Evolutionary conservation across 306 rosid species (phyloP).

Genomic region (Dryas drummondii): DNA sequence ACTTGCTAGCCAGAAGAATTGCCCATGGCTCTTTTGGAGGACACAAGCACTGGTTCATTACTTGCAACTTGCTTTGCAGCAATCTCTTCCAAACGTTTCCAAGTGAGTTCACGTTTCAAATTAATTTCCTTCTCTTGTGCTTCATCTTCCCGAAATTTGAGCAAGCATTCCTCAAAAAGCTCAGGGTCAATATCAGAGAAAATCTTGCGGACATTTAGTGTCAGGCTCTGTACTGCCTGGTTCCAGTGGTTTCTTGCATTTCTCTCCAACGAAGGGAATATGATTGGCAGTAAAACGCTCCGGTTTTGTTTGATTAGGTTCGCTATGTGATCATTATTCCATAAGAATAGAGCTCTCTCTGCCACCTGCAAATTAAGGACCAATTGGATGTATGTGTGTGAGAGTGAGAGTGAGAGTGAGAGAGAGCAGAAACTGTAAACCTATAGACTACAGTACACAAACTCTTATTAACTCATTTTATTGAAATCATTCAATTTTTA

Average conservation of each 20-base stretch:
- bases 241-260: conserved; percentile 86
- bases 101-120: conserved; percentile 57
- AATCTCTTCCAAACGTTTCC: conserved; percentile 90
- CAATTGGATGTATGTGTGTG: neutral
- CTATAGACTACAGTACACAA: neutral
- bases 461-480: neutral
- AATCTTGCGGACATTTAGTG: conserved; percentile 79
- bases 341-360: conserved; percentile 90
- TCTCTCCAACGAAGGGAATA: conserved; percentile 79
- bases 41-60: conserved; percentile 73
- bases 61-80: conserved; percentile 71
- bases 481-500: neutral
- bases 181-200: conserved; percentile 70
- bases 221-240: conserved; percentile 89
- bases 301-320: conserved; percentile 80
- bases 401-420: neutral
- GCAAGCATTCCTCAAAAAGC: conserved; percentile 75
- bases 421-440: neutral
- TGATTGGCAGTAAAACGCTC: conserved; percentile 69
- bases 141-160: conserved; percentile 69
- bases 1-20: conserved; percentile 51
- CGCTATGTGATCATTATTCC: conserved; percentile 90
- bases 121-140: conserved; percentile 50
- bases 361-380: conserved; percentile 69
- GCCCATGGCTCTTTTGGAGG: conserved; percentile 52